These are phyloP conservation scores for Meyerozyma carpophila DNA, from an alignment of 1,139 yeast species.

Conservation along the genomic window DNA sequence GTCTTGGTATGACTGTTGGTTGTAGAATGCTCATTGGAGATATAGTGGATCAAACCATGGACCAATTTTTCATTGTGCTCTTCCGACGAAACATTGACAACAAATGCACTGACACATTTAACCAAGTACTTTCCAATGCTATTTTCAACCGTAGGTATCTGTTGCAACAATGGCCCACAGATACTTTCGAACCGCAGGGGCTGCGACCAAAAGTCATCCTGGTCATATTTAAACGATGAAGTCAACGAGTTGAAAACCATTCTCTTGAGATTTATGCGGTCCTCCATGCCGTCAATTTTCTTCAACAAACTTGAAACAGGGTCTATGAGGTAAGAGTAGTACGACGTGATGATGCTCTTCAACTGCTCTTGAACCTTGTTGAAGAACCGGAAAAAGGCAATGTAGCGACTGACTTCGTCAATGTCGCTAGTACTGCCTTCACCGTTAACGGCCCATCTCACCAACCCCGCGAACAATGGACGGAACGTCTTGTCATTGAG, in stretches of 20 bases:
- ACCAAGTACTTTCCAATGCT: slow-evolving; percentile 72
- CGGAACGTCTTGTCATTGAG: slow-evolving; percentile 90
- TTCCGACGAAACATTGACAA: slow-evolving; percentile 68
- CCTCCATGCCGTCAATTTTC: slow-evolving; percentile 38
- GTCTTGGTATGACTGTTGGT: slow-evolving; percentile 45
- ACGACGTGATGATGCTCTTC: slow-evolving; percentile 82
- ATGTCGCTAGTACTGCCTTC: slow-evolving; percentile 51
- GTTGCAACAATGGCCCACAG: slow-evolving; percentile 56
- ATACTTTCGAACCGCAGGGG: slow-evolving; percentile 77
- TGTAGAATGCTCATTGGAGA: slow-evolving; percentile 29
- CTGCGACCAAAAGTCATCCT: slow-evolving; percentile 92
- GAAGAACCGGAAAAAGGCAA: slow-evolving; percentile 82
- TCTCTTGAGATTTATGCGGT: slow-evolving; percentile 57
- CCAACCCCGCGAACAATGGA: slow-evolving; percentile 81
- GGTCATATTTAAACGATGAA: slow-evolving; percentile 80
- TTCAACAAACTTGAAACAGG: slow-evolving; percentile 53
- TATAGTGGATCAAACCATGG: slow-evolving; percentile 30
- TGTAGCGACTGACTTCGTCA: slow-evolving; percentile 49
- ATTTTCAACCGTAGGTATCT: slow-evolving; percentile 62
- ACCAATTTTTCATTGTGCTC: slow-evolving; percentile 63
- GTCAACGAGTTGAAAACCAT: slow-evolving; percentile 65
- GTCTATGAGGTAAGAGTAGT: slow-evolving; percentile 81
- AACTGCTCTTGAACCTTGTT: slow-evolving; percentile 78
- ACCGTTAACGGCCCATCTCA: slow-evolving; percentile 91
- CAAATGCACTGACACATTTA: slow-evolving; percentile 72